Base-by-base conservation (phyloP, 2,329 filamentous ascomycete species). In the Exophiala spinifera region DNA sequence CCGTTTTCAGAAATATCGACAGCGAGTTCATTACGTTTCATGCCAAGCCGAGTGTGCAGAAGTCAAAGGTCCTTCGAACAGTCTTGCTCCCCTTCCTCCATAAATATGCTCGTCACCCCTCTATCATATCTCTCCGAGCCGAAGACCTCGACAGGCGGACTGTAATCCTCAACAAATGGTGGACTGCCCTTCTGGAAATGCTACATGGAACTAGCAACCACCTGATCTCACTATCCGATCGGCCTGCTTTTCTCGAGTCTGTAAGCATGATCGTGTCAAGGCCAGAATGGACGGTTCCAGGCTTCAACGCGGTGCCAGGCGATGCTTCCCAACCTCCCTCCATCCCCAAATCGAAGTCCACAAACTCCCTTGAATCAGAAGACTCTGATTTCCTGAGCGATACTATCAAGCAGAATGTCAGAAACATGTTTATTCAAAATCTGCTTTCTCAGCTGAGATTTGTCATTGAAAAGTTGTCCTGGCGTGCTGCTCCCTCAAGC, bases 121-220 rank as follows among this genome's bases (percentile, higher is more conserved):
- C 88, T 7, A 86, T 83, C 63, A 77, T 76, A 59, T 75, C 69
- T 14, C 75, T 96, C 43, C 76, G 81, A n/a, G 79, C 89, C 1
- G 89, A 95, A 72, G 89, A 95, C 67, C 72, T 96, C 42, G 91
- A 96, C 65, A 82, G 87, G 33, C 81, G 91, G 56, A 82, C 87
- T 1, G 84, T 84, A 42, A 89, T 95, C 45, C 74, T 96, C 54
- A 89, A 94, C 68, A 91, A 89, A 67, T 96, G 91, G 91, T 96
- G 91, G 91, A 86, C 79, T 40, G 85, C 83, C 1, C 75, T 96
- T 36, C 73, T 96, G 52, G 90, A 94, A 56, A 84, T 95, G 76
- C 80, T 96, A 20, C 85, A 91, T 61, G 87, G 87, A 28, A 81
- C 82, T 57, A 82, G 86, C 66, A 85, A 86, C 52, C 87, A 90